Base-by-base conservation (phyloP, 2,329 filamentous ascomycete genomes). In the Claviceps maximensis region DNA sequence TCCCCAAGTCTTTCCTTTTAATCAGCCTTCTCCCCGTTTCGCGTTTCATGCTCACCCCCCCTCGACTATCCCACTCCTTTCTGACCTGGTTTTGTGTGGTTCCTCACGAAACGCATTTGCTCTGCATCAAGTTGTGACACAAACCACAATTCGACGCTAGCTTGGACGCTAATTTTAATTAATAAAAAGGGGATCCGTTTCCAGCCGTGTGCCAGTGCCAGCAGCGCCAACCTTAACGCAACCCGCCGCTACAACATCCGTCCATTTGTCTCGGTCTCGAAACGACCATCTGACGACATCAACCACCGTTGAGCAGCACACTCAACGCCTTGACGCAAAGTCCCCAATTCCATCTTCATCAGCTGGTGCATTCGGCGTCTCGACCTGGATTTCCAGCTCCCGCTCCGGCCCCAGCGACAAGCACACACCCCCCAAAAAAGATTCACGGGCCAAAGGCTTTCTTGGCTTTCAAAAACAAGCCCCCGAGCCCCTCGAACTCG, bases 221-320 rank as follows among this genome's bases (percentile, higher is more conserved):
- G 54, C 57, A 55, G 54, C 58, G 53, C 57, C 57, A 55, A 55
- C 58, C 58, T 57, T 56, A 54, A 54, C 58, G 58, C 63, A 63
- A 58, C 61, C 63, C 41, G 54, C 63, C 41, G 54, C 58, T 52
- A 59, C 60, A 56, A 58, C 63, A 54, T 78, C 78, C 45, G 71
- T 77, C 29, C 79, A 81, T 65, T 77, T 81, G 51, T 84, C 84
- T 36, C 82, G 60, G 75, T 79, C 61, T n/a, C n/a, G n/a, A n/a
- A n/a, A n/a, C n/a, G 82, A 80, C 57, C 81, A 85, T 65, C 72
- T 85, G 55, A 86, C 84, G 49, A 80, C 81, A 36, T 85, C 83
- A 31, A 86, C 84, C 23, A 80, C 84, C 33, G 68, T 84, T 54
- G 76, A 86, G 50, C 81, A 83, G 61, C n/a, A n/a, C n/a, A 76